These are phyloP conservation scores for Penicillium sp. DNA, from an alignment of 2,329 filamentous ascomycete genomes.

Conservation along the genomic window DNA sequence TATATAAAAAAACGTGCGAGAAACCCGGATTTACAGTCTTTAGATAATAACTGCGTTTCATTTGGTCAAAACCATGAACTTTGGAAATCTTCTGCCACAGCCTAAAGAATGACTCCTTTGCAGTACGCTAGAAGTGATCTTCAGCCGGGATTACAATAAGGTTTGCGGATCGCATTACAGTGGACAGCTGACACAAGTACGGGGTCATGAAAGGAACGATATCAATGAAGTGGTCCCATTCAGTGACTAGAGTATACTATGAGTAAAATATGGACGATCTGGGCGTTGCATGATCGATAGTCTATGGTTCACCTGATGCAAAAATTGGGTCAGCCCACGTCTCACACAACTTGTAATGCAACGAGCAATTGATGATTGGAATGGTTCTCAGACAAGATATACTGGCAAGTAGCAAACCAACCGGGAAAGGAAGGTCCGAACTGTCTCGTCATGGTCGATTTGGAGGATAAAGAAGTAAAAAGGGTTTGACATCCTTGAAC, in stretches of 20 bases:
- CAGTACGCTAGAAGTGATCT: conserved; percentile 14
- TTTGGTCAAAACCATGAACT: neutral
- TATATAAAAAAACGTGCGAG: neutral
- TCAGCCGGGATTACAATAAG: conserved; percentile 14
- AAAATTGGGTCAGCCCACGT: conserved; percentile 11
- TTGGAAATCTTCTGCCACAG: neutral
- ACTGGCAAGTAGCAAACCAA: conserved; percentile 71
- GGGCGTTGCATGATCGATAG: neutral
- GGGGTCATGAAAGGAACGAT: neutral
- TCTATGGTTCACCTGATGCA: neutral
- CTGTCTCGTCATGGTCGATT: conserved; percentile 67
- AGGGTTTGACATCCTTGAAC: conserved; percentile 58
- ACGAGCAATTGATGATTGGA: conserved; percentile 6
- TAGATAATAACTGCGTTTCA: neutral
- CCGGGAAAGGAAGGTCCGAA: conserved; percentile 61
- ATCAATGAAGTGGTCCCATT: neutral
- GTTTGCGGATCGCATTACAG: conserved; percentile 8
- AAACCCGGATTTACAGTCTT: neutral
- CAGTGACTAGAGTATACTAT: neutral
- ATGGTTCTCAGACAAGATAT: conserved; percentile 61
- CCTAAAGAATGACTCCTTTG: neutral
- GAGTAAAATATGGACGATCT: neutral
- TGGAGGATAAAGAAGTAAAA: conserved; percentile 63
- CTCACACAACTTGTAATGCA: conserved; percentile 1
- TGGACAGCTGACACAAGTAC: neutral